These are phyloP conservation scores for Yamadazyma taylorii DNA, from an alignment of 1,139 yeast species.

Conservation along the genomic window DNA sequence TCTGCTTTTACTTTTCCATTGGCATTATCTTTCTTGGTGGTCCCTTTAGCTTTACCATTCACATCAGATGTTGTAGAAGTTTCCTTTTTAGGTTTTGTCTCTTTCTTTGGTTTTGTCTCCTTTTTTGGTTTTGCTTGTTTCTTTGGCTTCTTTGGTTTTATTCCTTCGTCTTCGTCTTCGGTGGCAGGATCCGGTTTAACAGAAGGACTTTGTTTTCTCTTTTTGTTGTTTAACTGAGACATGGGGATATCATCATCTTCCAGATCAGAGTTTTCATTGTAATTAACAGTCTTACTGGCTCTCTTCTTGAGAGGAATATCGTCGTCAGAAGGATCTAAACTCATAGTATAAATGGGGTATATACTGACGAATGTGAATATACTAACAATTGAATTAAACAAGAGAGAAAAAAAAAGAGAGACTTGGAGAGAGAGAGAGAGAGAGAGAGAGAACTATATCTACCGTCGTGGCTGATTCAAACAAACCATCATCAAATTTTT, in stretches of 20 bases:
- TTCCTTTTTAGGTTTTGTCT: slow-evolving; percentile 2
- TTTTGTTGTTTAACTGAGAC: slow-evolving; percentile 10
- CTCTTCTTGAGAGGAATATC: slow-evolving; percentile 18
- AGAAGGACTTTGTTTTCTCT: slow-evolving; percentile 1
- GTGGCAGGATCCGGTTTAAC: not conserved
- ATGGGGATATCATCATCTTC: slow-evolving; percentile 18
- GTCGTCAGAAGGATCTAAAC: slow-evolving; percentile 17
- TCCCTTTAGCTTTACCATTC: not conserved
- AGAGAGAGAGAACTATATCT: not conserved
- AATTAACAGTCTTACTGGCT: slow-evolving; percentile 10
- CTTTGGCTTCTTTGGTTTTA: slow-evolving; percentile 4
- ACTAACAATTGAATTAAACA: not conserved
- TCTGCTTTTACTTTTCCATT: slow-evolving; percentile 7
- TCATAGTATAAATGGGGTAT: slow-evolving; percentile 10
- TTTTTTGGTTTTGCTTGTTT: not conserved
- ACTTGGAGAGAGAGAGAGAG: not conserved
- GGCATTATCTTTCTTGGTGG: slow-evolving; percentile 1
- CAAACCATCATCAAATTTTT: slow-evolving; percentile 1
- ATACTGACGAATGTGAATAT: not conserved
- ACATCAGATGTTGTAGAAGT: not conserved
- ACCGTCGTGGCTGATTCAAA: slow-evolving; percentile 1
- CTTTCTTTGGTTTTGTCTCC: slow-evolving; percentile 6
- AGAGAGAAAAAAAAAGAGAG: not conserved
- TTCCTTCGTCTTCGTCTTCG: not conserved
- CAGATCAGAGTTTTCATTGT: slow-evolving; percentile 6